Evolutionary conservation across 108 stramenopile genomes (phyloP).

Genomic region (Aureococcus anophagefferens): DNA sequence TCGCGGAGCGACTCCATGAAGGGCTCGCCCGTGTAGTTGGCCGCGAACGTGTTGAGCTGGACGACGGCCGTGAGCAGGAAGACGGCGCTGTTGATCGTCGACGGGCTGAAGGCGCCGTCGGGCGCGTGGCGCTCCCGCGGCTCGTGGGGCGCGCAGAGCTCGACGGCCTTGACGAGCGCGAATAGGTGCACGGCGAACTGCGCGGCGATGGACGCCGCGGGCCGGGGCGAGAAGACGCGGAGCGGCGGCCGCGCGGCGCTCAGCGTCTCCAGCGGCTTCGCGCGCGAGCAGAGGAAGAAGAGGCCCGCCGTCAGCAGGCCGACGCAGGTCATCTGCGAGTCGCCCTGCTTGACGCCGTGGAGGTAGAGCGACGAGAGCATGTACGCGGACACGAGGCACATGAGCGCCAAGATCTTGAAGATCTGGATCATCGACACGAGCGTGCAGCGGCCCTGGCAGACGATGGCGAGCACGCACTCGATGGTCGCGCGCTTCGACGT

Average conservation of each 20-base stretch:
- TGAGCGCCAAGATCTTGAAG: constrained; percentile 91
- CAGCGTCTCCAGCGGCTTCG: constrained; percentile 71
- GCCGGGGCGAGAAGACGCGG: constrained; percentile 66
- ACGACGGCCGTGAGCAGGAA: constrained; percentile 71
- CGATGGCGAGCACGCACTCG: constrained; percentile 64
- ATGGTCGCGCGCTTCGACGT: constrained; percentile 76
- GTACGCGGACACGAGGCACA: constrained; percentile 87
- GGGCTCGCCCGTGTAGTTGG: constrained; percentile 88
- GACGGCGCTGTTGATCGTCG: constrained; percentile 77
- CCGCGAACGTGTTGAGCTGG: constrained; percentile 85
- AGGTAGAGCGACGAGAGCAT: constrained; percentile 79
- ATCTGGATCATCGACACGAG: constrained; percentile 84
- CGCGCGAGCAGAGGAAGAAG: constrained; percentile 82
- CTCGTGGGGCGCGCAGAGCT: constrained; percentile 50
- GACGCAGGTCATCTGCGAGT: constrained; percentile 76
- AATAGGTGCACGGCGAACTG: constrained; percentile 78
- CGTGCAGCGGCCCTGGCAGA: constrained; percentile 90
- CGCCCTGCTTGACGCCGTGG: constrained; percentile 89
- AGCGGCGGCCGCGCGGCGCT: constrained; percentile 64
- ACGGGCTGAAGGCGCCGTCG: constrained; percentile 90
- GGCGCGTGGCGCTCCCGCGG: constrained; percentile 65
- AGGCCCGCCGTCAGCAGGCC: constrained; percentile 74
- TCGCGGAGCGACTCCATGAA: constrained; percentile 73
- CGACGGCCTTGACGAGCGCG: constrained; percentile 47
- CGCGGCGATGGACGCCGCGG: constrained; percentile 57